A percentile compares a stretch with the other conserved stretches of the same genome.
phyloP scores from a whole-genome alignment of 1,139 yeast species.

The Geotrichum candidum region DNA sequence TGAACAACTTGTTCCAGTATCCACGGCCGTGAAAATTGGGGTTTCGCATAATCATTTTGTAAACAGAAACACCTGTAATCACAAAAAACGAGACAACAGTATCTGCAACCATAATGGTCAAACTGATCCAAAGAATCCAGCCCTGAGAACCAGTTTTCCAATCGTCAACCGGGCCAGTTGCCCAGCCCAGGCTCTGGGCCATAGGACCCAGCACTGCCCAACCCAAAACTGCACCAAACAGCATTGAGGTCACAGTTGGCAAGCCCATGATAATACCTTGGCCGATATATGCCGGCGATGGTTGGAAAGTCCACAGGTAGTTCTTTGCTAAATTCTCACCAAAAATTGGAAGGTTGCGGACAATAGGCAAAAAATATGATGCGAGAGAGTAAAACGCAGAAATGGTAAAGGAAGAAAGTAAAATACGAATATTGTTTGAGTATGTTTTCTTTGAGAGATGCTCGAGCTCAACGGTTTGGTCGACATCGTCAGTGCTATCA shows the following conservation, averaged over 20 bases:
- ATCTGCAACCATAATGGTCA: constrained; percentile 91
- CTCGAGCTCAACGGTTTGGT: constrained; percentile 15
- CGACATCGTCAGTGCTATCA: neutral
- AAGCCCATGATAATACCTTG: constrained; percentile 98
- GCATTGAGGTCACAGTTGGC: constrained; percentile 85
- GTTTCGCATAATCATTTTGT: constrained; percentile 7
- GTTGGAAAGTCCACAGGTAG: constrained; percentile 87
- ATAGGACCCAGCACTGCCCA: constrained; percentile 89
- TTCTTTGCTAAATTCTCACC: constrained; percentile 56
- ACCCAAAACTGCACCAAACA: constrained; percentile 81
- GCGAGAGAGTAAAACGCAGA: constrained; percentile 69
- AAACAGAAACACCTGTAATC: constrained; percentile 40
- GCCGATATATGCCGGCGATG: constrained; percentile 95
- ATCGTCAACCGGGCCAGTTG: constrained; percentile 81
- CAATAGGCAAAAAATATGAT: constrained; percentile 66
- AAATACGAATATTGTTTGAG: constrained; percentile 50
- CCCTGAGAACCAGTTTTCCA: constrained; percentile 96
- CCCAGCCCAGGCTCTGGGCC: constrained; percentile 69
- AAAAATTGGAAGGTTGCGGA: constrained; percentile 67
- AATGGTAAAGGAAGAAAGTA: constrained; percentile 54
- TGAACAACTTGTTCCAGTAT: neutral
- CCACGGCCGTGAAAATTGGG: neutral
- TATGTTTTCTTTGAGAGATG: constrained; percentile 35
- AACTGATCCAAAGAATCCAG: constrained; percentile 92
- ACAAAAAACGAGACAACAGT: constrained; percentile 75